Evolutionary conservation across 441 rosid species (phyloP), one percentile per base, ranked within the genome.

Genomic region (Erysimum cheiri): DNA sequence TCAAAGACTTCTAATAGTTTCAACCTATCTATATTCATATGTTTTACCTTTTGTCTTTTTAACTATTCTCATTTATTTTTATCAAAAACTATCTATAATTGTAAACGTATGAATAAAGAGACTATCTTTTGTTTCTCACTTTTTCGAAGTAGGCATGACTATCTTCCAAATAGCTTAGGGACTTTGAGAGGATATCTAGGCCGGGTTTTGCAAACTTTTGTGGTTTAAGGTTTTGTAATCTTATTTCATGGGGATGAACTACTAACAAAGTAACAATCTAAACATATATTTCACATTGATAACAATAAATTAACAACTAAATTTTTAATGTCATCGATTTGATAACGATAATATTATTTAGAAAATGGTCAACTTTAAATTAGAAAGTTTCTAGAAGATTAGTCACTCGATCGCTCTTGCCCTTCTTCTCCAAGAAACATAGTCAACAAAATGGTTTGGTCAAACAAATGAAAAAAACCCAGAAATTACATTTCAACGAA

Each of bases 401-500:
- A n/a, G 17, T 19, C 57, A 74, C 68, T 60, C 56, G 0, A n/a
- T n/a, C n/a, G n/a, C 43, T 52, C 57, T 44, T 67, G 50, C 3
- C 71, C 48, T 66, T 66, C 56, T 50, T 60, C 56, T 12, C 56
- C 72, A 66, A 66, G 72, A 15, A 67, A 60, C 63, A 26, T 59
- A 52, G 62, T 60, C 69, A 74, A 74, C 29, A 53, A 52, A 54
- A 7, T 26, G 10, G 28, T 52, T 46, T 60, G 64, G 73, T 74
- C 73, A 52, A 49, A 43, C 62, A 67, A 74, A 52, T 60, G 29
- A 53, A 36, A 43, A 57, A 15, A 10, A 9, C 10, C 1, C 10
- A 73, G 43, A 74, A 74, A 59, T 43, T 24, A 67, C 77, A 73
- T 67, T 60, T 67, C 64, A 74, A 53, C 73, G 60, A 74, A 74